These are phyloP conservation scores for Apiotrichum laibachii DNA, from an alignment of 1,284 basidiomycete genomes.

Conservation along the genomic window DNA sequence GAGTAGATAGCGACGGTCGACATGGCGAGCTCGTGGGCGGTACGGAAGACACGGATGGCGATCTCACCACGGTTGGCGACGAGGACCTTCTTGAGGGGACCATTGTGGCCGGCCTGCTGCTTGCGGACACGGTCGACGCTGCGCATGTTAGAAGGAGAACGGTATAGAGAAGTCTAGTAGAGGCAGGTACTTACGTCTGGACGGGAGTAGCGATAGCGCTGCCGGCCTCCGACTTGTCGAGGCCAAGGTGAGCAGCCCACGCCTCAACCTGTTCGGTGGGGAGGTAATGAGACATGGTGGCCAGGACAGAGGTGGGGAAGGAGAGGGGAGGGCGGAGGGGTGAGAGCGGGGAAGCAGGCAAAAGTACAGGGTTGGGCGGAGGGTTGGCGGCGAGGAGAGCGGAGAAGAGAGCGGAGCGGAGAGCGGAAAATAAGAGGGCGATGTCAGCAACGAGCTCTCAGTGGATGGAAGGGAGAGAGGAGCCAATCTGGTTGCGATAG, in stretches of 20 bases:
- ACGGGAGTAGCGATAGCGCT: conserved; percentile 31
- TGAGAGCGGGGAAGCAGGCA: too few relatives aligned
- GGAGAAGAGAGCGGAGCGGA: too few relatives aligned
- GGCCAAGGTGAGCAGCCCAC: conserved; percentile 42
- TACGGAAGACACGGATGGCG: conserved; percentile 97
- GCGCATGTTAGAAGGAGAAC: conserved; percentile 14
- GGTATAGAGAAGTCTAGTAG: too few relatives aligned
- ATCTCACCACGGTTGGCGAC: conserved; percentile 99
- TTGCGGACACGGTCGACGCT: conserved; percentile 88
- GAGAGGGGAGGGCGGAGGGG: background rate
- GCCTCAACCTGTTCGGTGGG: conserved; percentile 36
- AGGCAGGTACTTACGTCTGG: conserved; percentile 36
- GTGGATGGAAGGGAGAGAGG: too few relatives aligned
- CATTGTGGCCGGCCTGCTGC: conserved; percentile 84
- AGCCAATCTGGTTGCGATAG: too few relatives aligned
- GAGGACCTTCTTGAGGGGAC: conserved; percentile 86
- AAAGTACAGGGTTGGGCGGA: too few relatives aligned
- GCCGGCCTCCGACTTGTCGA: conserved; percentile 34
- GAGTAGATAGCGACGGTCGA: conserved; percentile 99
- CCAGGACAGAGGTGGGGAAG: background rate
- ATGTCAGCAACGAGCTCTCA: too few relatives aligned
- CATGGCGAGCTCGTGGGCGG: conserved; percentile 98
- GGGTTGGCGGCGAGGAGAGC: too few relatives aligned
- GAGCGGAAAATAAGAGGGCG: too few relatives aligned
- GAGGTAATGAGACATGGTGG: background rate